phyloP scores from a whole-genome alignment of 1,139 yeast species.

The Magnusiomyces ingens region DNA sequence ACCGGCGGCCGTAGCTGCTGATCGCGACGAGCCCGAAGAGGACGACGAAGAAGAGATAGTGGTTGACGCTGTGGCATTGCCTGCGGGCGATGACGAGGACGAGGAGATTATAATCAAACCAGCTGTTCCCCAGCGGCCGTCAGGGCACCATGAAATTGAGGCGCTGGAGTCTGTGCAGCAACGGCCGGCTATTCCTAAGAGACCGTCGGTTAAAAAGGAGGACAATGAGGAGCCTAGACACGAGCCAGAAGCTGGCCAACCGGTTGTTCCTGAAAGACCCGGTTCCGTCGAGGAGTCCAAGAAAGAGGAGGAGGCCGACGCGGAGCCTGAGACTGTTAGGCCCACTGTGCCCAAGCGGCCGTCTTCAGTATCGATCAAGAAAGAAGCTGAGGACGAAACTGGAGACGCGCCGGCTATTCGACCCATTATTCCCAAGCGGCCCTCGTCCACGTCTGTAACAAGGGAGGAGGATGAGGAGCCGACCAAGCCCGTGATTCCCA shows the following conservation, averaged over 20 bases:
- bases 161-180: neutral
- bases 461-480: neutral
- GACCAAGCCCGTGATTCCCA: neutral
- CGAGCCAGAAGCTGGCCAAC: neutral
- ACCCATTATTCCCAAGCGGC: slow-evolving; percentile 3
- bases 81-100: neutral
- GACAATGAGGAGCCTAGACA: neutral
- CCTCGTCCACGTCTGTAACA: neutral
- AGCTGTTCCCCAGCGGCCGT: neutral
- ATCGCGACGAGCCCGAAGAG: too few species aligned
- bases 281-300: neutral
- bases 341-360: neutral
- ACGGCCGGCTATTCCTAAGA: neutral
- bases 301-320: neutral
- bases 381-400: neutral
- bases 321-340: neutral
- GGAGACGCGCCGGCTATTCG: neutral
- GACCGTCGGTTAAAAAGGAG: neutral
- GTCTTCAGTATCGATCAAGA: neutral
- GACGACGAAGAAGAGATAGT: too few species aligned
- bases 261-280: neutral
- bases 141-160: neutral
- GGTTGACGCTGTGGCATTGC: too few species aligned
- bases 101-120: neutral
- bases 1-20: too few species aligned